Base-by-base conservation (phyloP, 148 eudicot species). In the Mesembryanthemum crystallinum region DNA sequence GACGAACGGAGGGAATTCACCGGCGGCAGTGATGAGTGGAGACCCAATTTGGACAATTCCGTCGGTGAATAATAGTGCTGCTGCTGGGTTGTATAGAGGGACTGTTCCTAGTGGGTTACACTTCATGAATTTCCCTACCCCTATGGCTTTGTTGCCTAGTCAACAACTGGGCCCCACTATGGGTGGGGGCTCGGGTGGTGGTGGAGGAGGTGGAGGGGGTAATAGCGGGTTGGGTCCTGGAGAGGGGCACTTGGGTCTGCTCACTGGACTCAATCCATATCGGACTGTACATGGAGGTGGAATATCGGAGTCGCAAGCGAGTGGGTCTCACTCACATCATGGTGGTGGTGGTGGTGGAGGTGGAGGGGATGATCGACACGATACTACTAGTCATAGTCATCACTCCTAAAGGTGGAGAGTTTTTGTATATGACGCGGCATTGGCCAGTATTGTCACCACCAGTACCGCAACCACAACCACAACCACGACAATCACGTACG, bases 41-140 rank as follows among this genome's bases (percentile, higher is more conserved):
- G 96, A 92, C 67, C 89, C 93, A 10, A 76, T 90, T n/a, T 92
- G 97, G 97, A 85, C 98, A 42, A 87, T 91, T 61, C 93, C 93
- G 3, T 73, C 86, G 13, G 81, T 86, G 28, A 89, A 82, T 59
- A 91, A 86, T 63, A 83, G 54, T 30, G 81, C 70, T 11, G 83
- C 69, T 11, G 83, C 70, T 7, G 83, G 84, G 10, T 76, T 94
- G 77, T 90, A 92, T 71, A 84, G 97, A 70, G 92, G 91, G 14
- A 82, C 79, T 9, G 74, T 86, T 60, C 85, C 94, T 9, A 87
- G 92, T 76, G 98, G 96, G 7, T 79, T 94, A 67, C 98, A 94
- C 78, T 92, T 94, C 52, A 87, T 94, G 98, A 94, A 94, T 71
- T 94, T 92, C 57, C 92, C 97, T 15, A 83, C 96, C 9, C 94